Evolutionary conservation across 768 basidiomycete species (phyloP).

Genomic region (Gymnopilus dilepis): DNA sequence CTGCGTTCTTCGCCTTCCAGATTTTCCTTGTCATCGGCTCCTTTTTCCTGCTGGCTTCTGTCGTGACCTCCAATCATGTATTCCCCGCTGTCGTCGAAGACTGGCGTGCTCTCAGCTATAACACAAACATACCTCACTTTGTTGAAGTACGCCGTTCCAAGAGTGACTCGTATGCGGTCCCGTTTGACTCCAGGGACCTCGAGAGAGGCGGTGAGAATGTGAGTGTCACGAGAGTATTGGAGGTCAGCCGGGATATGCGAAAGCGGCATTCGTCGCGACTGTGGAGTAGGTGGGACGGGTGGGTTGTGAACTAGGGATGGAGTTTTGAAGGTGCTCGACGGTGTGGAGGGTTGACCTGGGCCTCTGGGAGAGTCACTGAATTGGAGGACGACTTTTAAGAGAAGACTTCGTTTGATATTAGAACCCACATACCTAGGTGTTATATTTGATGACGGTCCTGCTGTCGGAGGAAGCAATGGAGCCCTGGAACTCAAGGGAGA

Average conservation of each 20-base stretch:
- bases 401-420: background rate
- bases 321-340: background rate
- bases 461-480: slow-evolving; percentile 17
- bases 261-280: background rate
- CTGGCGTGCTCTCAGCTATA: slow-evolving; percentile 48
- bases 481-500: slow-evolving; percentile 15
- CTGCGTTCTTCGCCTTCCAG: background rate
- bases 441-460: slow-evolving; percentile 13
- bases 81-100: slow-evolving; percentile 34
- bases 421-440: background rate
- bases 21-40: slow-evolving; percentile 12
- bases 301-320: slow-evolving; percentile 1
- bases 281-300: background rate
- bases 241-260: slow-evolving; percentile 60
- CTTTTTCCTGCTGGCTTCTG: background rate
- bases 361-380: background rate
- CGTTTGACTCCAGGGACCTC: slow-evolving; percentile 74
- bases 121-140: slow-evolving; percentile 54
- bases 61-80: slow-evolving; percentile 7
- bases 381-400: background rate
- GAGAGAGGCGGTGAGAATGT: slow-evolving; percentile 61
- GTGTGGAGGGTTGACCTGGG: background rate
- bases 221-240: slow-evolving; percentile 56
- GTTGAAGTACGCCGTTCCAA: slow-evolving; percentile 66
- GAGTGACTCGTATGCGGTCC: slow-evolving; percentile 59